Evolutionary conservation across 2,329 filamentous ascomycete species (phyloP).

Genomic region (Ceratocystis albifundus): DNA sequence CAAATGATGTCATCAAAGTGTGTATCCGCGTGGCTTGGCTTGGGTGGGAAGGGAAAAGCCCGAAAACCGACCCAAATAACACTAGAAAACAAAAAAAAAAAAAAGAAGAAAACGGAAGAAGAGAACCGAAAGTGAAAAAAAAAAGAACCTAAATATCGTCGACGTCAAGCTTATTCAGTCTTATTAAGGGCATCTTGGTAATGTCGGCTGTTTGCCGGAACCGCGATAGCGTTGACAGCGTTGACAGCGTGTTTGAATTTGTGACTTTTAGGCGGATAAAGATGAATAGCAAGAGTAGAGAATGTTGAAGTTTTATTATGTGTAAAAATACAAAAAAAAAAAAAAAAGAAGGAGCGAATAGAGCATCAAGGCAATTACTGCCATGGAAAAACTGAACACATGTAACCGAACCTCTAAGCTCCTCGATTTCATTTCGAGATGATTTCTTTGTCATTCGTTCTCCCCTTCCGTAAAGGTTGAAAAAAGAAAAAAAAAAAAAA

Average conservation of each 20-base stretch:
- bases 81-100: background rate
- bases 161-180: background rate
- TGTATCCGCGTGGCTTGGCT: background rate
- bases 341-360: background rate
- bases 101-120: slow-evolving; percentile 3
- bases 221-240: background rate
- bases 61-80: background rate
- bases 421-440: background rate
- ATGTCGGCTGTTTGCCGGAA: background rate
- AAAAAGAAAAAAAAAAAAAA: background rate
- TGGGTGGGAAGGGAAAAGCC: background rate
- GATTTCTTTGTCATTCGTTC: background rate
- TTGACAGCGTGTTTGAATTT: background rate
- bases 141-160: background rate
- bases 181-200: background rate
- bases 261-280: background rate
- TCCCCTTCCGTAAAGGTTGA: background rate
- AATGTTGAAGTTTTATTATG: too few species aligned
- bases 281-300: background rate
- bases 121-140: background rate
- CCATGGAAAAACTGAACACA: background rate
- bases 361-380: background rate
- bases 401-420: background rate
- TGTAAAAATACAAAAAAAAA: too few species aligned
- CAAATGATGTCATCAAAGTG: background rate